Evolutionary conservation across 805 yeast genomes (phyloP), one percentile per base, ranked within the genome.

Genomic region (Candida yuanshanica): DNA sequence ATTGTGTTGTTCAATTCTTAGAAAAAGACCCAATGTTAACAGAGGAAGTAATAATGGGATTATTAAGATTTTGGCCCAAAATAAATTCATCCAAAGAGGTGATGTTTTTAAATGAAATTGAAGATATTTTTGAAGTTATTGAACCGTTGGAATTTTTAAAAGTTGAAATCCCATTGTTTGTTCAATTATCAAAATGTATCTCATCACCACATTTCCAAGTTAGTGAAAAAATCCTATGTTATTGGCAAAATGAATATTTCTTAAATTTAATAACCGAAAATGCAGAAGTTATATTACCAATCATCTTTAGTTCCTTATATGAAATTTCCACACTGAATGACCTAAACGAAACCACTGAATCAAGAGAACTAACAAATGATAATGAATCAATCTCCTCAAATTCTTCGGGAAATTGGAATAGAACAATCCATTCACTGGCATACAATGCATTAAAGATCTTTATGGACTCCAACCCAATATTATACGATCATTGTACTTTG

Each of bases 151-250:
- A 93, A 64, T 93, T 93, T 60, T 77, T 80, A 49, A 87, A 88
- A 64, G 86, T 93, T 49, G 95, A 90, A 64, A 84, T 89, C 3
- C 98, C 98, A 4, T 68, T 93, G 36, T 90, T 90, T 65, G 95
- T 91, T 23, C 99, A 93, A 65, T 73, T 93, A 49, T 84, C 96
- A 38, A 88, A 85, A 63, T 91, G 98, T 66, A 90, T 93, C 31
- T 76, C 95, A 21, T 85, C 95, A 2, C 87, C 96, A 21, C 98
- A 93, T 67, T 95, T 93, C 70, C 99, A 93, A 71, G 96, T 93
- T 20, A 84, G 95, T 43, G 99, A 93, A 65, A 88, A 95, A 52
- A 96, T 93, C 2, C 74, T 93, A 45, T 84, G 90, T 59, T 88
- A 80, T 63, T 93, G 96, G 93, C 85, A 87, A 55, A 91, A 91